Percentiles rank a stretch among this genome's conserved stretches.
Evolutionary conservation across 2,329 filamentous ascomycete species (phyloP).

Genomic region (Beauveria varroae): DNA sequence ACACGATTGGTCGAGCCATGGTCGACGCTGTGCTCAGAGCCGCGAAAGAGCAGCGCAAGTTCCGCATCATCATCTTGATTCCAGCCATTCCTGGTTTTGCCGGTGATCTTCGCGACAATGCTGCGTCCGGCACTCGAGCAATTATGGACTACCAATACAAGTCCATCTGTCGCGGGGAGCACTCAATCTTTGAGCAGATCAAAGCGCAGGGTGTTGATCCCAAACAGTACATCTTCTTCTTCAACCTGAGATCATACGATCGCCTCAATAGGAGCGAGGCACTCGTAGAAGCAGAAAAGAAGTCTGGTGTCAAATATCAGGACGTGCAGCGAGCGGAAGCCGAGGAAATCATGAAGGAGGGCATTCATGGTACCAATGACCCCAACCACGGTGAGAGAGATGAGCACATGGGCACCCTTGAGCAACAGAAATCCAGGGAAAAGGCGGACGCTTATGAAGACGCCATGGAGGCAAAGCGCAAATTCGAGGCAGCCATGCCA

Average conservation of each 20-base stretch:
- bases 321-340: slow-evolving; percentile 83
- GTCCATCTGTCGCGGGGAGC: slow-evolving; percentile 82
- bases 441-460: slow-evolving; percentile 28
- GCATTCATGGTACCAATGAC: slow-evolving; percentile 54
- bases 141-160: slow-evolving; percentile 99
- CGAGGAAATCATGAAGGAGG: slow-evolving; percentile 75
- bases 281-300: slow-evolving; percentile 67
- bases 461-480: slow-evolving; percentile 40
- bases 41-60: slow-evolving; percentile 75
- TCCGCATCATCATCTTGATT: slow-evolving; percentile 83
- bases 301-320: slow-evolving; percentile 76
- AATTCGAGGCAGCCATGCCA: slow-evolving; percentile 42
- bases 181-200: slow-evolving; percentile 83
- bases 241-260: slow-evolving; percentile 90
- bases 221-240: slow-evolving; percentile 76
- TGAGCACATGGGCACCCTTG: slow-evolving; percentile 38
- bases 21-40: slow-evolving; percentile 84
- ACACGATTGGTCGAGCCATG: slow-evolving; percentile 80
- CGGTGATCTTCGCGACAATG: slow-evolving; percentile 76
- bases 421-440: slow-evolving; percentile 29
- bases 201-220: slow-evolving; percentile 68
- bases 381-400: slow-evolving; percentile 37
- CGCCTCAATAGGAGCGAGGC: slow-evolving; percentile 76
- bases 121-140: slow-evolving; percentile 76
- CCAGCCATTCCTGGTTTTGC: slow-evolving; percentile 92